Conservation (phyloP, 768 basidiomycete genomes). For the Boletus insuetus region DNA sequence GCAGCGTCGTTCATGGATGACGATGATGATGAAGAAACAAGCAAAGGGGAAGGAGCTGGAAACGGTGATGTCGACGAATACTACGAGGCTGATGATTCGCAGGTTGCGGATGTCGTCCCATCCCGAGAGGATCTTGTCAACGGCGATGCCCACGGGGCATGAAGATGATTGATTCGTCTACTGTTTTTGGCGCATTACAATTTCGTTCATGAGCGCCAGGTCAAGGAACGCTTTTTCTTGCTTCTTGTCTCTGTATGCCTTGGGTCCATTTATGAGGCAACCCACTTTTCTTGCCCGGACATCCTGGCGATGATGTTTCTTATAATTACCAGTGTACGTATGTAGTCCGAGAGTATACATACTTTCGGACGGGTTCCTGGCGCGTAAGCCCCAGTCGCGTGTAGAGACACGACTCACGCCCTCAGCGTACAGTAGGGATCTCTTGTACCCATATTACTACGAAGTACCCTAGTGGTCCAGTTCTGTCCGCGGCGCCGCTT, state of each 20-base stretch:
- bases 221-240: not conserved
- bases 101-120: not conserved
- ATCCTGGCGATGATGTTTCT: not conserved
- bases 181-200: not conserved
- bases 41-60: not conserved
- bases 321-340: not conserved
- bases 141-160: constrained; percentile 20
- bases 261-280: not conserved
- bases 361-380: too few relatives aligned
- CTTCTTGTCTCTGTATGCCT: not conserved
- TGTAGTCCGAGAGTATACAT: not conserved
- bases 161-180: not conserved
- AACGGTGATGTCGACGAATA: constrained; percentile 8
- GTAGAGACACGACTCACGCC: too few relatives aligned
- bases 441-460: too few relatives aligned
- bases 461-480: too few relatives aligned
- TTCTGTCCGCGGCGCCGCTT: too few relatives aligned
- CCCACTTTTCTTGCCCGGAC: not conserved
- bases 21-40: constrained; percentile 41
- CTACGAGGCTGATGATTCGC: not conserved
- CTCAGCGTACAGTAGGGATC: too few relatives aligned
- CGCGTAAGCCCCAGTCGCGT: too few relatives aligned
- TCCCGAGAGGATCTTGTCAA: constrained; percentile 12
- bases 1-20: constrained; percentile 65
- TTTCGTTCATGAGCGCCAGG: not conserved